Evolutionary conservation across 768 basidiomycete species (phyloP).

Genomic region (Leucogyrophana mollusca): DNA sequence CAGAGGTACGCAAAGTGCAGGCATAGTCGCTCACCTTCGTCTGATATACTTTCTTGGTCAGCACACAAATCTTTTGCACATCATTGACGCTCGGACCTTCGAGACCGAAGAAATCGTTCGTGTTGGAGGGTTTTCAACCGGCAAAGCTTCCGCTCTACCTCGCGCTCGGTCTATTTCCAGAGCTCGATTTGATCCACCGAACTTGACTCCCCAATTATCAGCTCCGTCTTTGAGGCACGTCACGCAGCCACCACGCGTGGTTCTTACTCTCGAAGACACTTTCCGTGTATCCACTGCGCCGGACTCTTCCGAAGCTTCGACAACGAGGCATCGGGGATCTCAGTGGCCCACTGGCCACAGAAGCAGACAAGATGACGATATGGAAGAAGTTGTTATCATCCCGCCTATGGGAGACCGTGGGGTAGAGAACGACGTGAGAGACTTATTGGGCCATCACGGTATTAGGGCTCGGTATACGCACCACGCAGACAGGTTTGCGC

Average conservation of each 20-base stretch:
- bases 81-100: slow-evolving; percentile 86
- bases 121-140: slow-evolving; percentile 42
- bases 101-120: slow-evolving; percentile 70
- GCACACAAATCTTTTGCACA: slow-evolving; percentile 81
- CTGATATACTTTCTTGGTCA: slow-evolving; percentile 29
- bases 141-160: slow-evolving; percentile 13
- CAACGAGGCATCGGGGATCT: slow-evolving; percentile 15
- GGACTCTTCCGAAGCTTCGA: slow-evolving; percentile 12
- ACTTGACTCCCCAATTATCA: slow-evolving; percentile 8
- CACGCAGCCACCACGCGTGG: slow-evolving; percentile 30
- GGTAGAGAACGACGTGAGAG: slow-evolving; percentile 57
- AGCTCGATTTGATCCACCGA: slow-evolving; percentile 9
- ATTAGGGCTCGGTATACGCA: slow-evolving; percentile 34
- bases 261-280: slow-evolving; percentile 56
- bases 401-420: slow-evolving; percentile 53
- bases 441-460: slow-evolving; percentile 50
- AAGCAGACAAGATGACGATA: slow-evolving; percentile 33
- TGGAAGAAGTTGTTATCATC: slow-evolving; percentile 53
- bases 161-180: slow-evolving; percentile 11
- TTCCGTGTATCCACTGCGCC: slow-evolving; percentile 42
- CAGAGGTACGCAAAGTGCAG: slow-evolving; percentile 59
- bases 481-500: slow-evolving; percentile 22
- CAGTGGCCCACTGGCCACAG: slow-evolving; percentile 18
- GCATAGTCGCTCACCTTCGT: background rate
- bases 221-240: slow-evolving; percentile 13